Evolutionary conservation across 2,329 filamentous ascomycete genomes (phyloP).

Genomic region (Neopestalotiopsis rosae): DNA sequence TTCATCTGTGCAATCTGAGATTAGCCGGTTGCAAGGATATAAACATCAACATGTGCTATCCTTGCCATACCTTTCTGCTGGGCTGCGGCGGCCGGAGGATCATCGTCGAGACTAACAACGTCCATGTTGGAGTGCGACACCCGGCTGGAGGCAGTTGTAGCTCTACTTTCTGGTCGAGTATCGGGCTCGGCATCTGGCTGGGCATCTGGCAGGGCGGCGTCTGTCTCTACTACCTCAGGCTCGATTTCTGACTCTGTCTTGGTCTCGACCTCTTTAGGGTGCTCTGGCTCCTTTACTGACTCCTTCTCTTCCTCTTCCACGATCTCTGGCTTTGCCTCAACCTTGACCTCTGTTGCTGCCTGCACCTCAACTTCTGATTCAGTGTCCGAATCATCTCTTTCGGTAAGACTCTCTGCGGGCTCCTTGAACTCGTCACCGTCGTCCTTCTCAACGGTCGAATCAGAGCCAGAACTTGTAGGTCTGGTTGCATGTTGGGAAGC

Average conservation of each 20-base stretch:
- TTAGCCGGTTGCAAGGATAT: background rate
- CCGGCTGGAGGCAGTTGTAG: slow-evolving; percentile 41
- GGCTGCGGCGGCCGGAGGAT: slow-evolving; percentile 38
- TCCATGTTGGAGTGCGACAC: slow-evolving; percentile 59
- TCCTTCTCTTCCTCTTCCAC: background rate
- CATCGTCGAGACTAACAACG: slow-evolving; percentile 72
- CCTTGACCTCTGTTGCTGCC: background rate
- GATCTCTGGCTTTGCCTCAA: background rate
- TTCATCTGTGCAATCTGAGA: slow-evolving; percentile 29
- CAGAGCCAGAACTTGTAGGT: background rate
- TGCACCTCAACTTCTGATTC: background rate
- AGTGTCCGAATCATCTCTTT: slow-evolving; percentile 19
- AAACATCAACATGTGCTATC: background rate
- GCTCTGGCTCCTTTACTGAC: background rate
- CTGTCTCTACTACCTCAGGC: slow-evolving; percentile 28
- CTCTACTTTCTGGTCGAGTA: background rate
- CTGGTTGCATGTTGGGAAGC: slow-evolving; percentile 16
- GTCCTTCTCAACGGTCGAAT: background rate
- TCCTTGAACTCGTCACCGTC: slow-evolving; percentile 24
- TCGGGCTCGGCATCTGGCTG: slow-evolving; percentile 23
- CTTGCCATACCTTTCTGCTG: slow-evolving; percentile 38
- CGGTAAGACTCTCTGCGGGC: slow-evolving; percentile 22
- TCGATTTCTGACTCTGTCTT: background rate
- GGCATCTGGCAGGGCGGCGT: slow-evolving; percentile 29
- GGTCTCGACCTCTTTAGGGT: background rate